A percentile compares a stretch with the other conserved stretches of the same genome.
Evolutionary conservation across 768 basidiomycete species (phyloP).

Genomic region (Butyriboletus loyo): DNA sequence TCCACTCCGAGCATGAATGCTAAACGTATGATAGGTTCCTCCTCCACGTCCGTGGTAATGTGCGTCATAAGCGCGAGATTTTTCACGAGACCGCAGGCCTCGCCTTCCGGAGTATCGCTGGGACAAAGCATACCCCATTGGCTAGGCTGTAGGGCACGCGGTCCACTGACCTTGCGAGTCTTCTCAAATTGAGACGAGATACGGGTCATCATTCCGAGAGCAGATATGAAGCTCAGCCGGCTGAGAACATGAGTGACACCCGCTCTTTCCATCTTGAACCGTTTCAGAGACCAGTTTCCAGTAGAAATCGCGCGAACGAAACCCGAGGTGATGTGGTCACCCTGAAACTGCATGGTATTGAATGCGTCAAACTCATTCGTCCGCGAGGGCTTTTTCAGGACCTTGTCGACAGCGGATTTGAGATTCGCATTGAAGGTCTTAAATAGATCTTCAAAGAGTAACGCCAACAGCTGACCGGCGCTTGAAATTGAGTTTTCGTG

Average conservation of each 20-base stretch:
- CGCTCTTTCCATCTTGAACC: conserved; percentile 99
- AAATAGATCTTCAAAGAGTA: conserved; percentile 97
- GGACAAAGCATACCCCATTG: conserved; percentile 99
- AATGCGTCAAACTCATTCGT: conserved; percentile 94
- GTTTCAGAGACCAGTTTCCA: conserved; percentile 98
- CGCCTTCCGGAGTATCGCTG: conserved; percentile 98
- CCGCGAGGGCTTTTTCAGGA: conserved; percentile 92
- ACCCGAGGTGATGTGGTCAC: conserved; percentile 93
- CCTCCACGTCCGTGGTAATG: conserved; percentile 98
- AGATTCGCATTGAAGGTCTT: conserved; percentile 97
- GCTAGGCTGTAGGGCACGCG: conserved; percentile 93
- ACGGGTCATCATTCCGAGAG: conserved; percentile 99
- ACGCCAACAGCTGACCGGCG: conserved; percentile 91
- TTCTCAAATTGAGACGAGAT: conserved; percentile 99
- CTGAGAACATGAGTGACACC: conserved; percentile 98
- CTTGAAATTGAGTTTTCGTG: conserved; percentile 44
- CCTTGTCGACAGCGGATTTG: conserved; percentile 94
- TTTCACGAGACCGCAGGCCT: conserved; percentile 98
- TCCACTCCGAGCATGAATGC: conserved; percentile 97
- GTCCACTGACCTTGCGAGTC: conserved; percentile 97
- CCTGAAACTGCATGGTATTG: conserved; percentile 92
- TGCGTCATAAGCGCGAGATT: conserved; percentile 99
- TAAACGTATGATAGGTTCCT: conserved; percentile 86
- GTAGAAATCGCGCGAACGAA: conserved; percentile 98
- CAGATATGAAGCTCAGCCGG: conserved; percentile 93